A percentile compares a stretch with the other conserved stretches of the same genome.
Evolutionary conservation across 805 yeast species (phyloP).

Genomic region (Candida qinlingensis): DNA sequence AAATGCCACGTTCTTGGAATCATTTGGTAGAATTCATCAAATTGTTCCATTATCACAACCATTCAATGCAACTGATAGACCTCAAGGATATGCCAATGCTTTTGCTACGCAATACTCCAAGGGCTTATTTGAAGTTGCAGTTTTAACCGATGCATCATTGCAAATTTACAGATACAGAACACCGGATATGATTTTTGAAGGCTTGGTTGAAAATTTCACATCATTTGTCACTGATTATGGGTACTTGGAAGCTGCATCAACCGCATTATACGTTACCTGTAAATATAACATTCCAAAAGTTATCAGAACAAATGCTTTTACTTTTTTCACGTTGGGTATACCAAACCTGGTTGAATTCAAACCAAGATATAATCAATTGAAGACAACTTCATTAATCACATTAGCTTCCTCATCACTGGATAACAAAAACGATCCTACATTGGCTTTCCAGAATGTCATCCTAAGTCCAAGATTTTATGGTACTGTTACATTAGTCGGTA

Average conservation of each 20-base stretch:
- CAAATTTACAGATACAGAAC: slow-evolving; percentile 72
- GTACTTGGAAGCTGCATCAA: slow-evolving; percentile 82
- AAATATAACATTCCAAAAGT: slow-evolving; percentile 57
- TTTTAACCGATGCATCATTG: slow-evolving; percentile 75
- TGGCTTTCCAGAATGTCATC: slow-evolving; percentile 67
- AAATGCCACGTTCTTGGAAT: slow-evolving; percentile 70
- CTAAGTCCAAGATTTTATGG: slow-evolving; percentile 92
- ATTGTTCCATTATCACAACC: slow-evolving; percentile 66
- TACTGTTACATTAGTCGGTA: slow-evolving; percentile 67
- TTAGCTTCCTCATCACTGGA: slow-evolving; percentile 6
- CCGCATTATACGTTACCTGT: slow-evolving; percentile 80
- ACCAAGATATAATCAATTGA: slow-evolving; percentile 31
- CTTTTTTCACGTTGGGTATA: slow-evolving; percentile 37
- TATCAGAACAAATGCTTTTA: slow-evolving; percentile 37
- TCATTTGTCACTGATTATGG: slow-evolving; percentile 78
- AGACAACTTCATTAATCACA: slow-evolving; percentile 6
- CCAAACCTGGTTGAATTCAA: slow-evolving; percentile 38
- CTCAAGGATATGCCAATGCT: slow-evolving; percentile 79
- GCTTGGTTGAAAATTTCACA: slow-evolving; percentile 62
- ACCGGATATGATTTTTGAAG: slow-evolving; percentile 71
- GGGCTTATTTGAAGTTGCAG: slow-evolving; percentile 66
- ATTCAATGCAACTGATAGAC: slow-evolving; percentile 66
- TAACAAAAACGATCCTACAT: slow-evolving; percentile 17
- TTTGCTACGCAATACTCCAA: slow-evolving; percentile 80
- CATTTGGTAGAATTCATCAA: slow-evolving; percentile 60